Conservation (phyloP, 2,329 filamentous ascomycete genomes). For the Gremmenia infestans region DNA sequence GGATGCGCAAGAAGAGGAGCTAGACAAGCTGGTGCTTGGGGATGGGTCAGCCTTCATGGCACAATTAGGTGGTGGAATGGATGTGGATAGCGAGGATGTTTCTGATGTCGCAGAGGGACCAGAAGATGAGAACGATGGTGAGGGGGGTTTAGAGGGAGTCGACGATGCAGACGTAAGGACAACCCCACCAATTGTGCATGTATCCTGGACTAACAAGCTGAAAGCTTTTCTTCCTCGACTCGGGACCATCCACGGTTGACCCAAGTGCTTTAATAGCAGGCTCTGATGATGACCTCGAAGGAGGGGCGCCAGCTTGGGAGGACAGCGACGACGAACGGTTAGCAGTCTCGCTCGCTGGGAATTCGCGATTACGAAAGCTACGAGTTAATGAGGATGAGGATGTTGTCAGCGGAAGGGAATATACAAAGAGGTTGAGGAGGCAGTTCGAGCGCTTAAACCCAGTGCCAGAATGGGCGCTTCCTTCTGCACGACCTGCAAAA, state of each 20-base stretch:
- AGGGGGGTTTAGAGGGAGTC: conserved; percentile 55
- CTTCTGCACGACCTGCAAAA: conserved; percentile 47
- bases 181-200: neutral
- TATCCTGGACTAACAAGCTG: conserved; percentile 6
- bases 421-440: conserved; percentile 70
- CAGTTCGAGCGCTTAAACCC: conserved; percentile 64
- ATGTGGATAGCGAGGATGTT: conserved; percentile 20
- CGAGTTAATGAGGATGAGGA: conserved; percentile 79
- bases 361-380: conserved; percentile 75
- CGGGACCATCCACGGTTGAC: conserved; percentile 27
- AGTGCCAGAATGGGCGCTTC: conserved; percentile 55
- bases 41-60: conserved; percentile 77
- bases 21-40: conserved; percentile 85
- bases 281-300: conserved; percentile 35
- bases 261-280: conserved; percentile 19
- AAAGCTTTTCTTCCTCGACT: conserved; percentile 36
- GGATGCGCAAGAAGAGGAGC: conserved; percentile 76
- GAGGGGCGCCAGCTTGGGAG: conserved; percentile 67
- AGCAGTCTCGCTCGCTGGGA: conserved; percentile 73
- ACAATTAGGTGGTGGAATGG: conserved; percentile 58
- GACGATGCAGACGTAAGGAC: conserved; percentile 61
- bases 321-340: conserved; percentile 94
- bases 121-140: conserved; percentile 40
- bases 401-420: conserved; percentile 79
- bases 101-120: conserved; percentile 18